These are phyloP conservation scores for Curvularia eragrostidis DNA, from an alignment of 2,329 filamentous ascomycete species.

Conservation along the genomic window DNA sequence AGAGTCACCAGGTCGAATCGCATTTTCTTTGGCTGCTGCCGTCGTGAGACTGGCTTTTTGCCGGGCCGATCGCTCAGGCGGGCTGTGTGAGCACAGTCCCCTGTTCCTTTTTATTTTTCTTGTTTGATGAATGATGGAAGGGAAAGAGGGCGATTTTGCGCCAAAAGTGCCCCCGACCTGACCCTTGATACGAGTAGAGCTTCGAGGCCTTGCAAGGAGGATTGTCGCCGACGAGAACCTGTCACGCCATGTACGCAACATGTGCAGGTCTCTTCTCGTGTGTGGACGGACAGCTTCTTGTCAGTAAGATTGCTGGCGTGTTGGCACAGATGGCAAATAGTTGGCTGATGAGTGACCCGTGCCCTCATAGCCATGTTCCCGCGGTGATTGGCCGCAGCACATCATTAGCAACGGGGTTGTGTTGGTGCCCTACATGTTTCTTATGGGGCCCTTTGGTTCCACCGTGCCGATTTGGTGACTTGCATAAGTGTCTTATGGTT, in stretches of 20 bases:
- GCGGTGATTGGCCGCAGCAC: constrained; percentile 7
- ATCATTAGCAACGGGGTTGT: constrained; percentile 8
- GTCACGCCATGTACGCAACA: not conserved
- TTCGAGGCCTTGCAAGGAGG: constrained; percentile 11
- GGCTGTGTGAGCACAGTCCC: constrained; percentile 1
- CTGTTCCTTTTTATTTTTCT: no score
- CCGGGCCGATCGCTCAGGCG: constrained; percentile 1
- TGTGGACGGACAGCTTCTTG: not conserved
- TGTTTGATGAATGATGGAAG: no score
- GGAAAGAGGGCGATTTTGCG: no score
- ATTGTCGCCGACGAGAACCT: constrained; percentile 1
- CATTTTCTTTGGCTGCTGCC: no score
- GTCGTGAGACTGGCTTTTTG: not conserved
- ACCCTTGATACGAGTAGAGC: constrained; percentile 13
- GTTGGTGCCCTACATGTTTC: constrained; percentile 9
- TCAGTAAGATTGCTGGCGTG: constrained; percentile 3
- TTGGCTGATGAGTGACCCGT: constrained; percentile 4
- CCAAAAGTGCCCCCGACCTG: no score
- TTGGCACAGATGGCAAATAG: not conserved
- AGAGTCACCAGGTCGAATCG: not conserved
- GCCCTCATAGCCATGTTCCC: constrained; percentile 3
- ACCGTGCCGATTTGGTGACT: constrained; percentile 14
- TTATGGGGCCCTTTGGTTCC: constrained; percentile 4
- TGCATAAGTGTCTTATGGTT: constrained; percentile 21
- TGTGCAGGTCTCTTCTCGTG: no score